A percentile compares a stretch with the other conserved stretches of the same genome.
Conservation (phyloP, 257 asterid genomes). For the Ophiorrhiza pumila region DNA sequence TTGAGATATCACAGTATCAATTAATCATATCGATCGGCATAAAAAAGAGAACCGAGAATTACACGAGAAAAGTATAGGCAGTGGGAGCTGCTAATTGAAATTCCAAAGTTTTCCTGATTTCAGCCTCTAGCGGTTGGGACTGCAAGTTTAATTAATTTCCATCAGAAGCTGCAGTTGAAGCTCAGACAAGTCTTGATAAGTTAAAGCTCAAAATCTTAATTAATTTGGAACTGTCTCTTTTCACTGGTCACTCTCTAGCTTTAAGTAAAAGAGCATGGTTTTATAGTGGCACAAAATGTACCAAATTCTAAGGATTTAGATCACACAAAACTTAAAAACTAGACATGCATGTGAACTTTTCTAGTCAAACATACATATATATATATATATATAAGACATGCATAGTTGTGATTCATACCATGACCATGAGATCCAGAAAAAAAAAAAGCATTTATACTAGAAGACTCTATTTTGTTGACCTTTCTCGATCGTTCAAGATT, state of each 20-base stretch:
- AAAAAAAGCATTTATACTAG: too few species aligned
- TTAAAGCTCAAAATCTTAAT: not conserved
- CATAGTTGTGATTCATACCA: too few species aligned
- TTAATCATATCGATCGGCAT: not conserved
- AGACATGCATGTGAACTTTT: too few species aligned
- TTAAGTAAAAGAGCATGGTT: not conserved
- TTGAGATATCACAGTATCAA: not conserved
- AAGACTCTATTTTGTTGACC: not conserved
- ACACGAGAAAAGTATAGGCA: constrained; percentile 6
- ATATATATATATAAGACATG: too few species aligned
- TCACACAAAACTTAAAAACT: too few species aligned
- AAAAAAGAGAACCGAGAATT: not conserved
- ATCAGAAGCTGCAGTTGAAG: not conserved
- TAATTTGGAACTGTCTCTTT: not conserved
- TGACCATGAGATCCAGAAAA: too few species aligned
- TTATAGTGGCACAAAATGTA: not conserved
- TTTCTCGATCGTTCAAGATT: not conserved
- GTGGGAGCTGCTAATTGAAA: constrained; percentile 7
- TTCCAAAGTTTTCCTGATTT: not conserved
- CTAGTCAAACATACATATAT: too few species aligned
- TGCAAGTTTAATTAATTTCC: not conserved
- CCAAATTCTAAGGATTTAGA: not conserved
- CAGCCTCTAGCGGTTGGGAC: not conserved
- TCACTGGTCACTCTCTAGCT: not conserved
- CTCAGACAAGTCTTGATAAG: not conserved